phyloP scores from a whole-genome alignment of 2,329 filamentous ascomycete species.

The Cercospora berteroae region DNA sequence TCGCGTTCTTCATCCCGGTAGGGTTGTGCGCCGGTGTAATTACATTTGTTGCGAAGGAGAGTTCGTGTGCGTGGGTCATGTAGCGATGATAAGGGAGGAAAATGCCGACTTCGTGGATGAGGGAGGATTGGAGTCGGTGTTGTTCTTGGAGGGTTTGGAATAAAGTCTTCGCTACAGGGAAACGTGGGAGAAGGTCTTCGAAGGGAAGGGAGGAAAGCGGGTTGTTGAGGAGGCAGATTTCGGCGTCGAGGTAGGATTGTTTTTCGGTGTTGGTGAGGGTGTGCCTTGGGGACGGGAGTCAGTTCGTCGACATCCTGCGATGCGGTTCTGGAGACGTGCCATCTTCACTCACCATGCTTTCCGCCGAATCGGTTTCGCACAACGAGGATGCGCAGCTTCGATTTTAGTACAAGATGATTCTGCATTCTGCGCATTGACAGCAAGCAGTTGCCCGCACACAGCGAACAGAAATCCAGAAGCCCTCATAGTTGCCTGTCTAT shows the following conservation, averaged over 20 bases:
- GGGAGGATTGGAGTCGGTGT: not conserved
- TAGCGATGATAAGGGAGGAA: slow-evolving; percentile 47
- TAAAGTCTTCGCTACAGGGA: not conserved
- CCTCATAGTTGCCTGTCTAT: not conserved
- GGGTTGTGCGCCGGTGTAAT: slow-evolving; percentile 38
- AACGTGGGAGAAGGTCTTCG: not conserved
- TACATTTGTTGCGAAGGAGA: slow-evolving; percentile 43
- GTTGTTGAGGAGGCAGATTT: slow-evolving; percentile 1
- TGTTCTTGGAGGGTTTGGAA: slow-evolving; percentile 3
- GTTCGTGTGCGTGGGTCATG: slow-evolving; percentile 45
- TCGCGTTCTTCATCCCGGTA: slow-evolving; percentile 8
- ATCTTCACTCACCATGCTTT: not conserved
- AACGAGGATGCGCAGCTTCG: not conserved
- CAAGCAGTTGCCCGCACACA: not conserved
- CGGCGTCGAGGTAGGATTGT: slow-evolving; percentile 4
- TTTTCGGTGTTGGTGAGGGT: not conserved
- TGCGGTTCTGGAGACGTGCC: not conserved
- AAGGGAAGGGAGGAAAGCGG: too few species aligned
- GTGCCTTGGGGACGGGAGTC: too few species aligned
- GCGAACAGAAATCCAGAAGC: not conserved
- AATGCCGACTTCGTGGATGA: not conserved
- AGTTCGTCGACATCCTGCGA: too few species aligned
- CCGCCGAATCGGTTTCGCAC: not conserved
- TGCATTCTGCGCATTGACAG: not conserved
- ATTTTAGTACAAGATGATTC: not conserved